Evolutionary conservation across 495 filamentous ascomycete genomes (phyloP).

Genomic region (Talaromyces adpressus): DNA sequence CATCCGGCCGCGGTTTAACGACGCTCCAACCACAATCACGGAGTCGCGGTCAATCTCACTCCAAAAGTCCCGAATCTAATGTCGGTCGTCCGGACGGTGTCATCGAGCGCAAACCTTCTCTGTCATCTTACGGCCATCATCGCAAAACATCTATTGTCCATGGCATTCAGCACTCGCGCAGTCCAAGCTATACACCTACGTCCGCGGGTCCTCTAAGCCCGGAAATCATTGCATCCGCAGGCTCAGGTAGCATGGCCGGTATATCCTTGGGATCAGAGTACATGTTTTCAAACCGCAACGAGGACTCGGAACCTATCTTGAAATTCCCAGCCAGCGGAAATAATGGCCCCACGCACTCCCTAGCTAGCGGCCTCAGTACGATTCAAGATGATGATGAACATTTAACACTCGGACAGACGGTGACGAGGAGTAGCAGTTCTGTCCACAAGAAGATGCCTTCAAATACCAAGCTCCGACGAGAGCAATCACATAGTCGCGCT

Average conservation of each 20-base stretch:
- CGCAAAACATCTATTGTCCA: constrained; percentile 92
- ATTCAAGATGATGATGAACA: constrained; percentile 34
- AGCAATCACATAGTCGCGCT: constrained; percentile 71
- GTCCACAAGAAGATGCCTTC: constrained; percentile 35
- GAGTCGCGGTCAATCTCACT: constrained; percentile 46
- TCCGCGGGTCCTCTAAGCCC: constrained; percentile 76
- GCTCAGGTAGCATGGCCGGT: constrained; percentile 13
- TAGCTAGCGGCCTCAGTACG: constrained; percentile 28
- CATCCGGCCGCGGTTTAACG: constrained; percentile 29
- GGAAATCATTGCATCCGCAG: constrained; percentile 69
- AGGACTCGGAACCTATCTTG: constrained; percentile 25
- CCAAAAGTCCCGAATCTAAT: constrained; percentile 44
- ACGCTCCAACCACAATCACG: constrained; percentile 34
- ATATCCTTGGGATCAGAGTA: constrained; percentile 19
- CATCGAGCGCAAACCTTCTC: constrained; percentile 64
- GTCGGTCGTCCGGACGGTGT: constrained; percentile 37
- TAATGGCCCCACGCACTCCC: constrained; percentile 16
- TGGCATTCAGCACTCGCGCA: constrained; percentile 88
- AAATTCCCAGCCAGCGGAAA: constrained; percentile 18
- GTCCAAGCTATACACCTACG: constrained; percentile 65
- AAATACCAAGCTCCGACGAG: constrained; percentile 58
- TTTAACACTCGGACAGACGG: constrained; percentile 17
- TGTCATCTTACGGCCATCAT: constrained; percentile 73
- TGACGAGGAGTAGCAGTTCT: constrained; percentile 13
- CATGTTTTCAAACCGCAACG: constrained; percentile 16